A percentile compares a stretch with the other conserved stretches of the same genome.
These are phyloP conservation scores for Penicillium fuscoglaucum DNA, from an alignment of 2,329 filamentous ascomycete species.

Conservation along the genomic window DNA sequence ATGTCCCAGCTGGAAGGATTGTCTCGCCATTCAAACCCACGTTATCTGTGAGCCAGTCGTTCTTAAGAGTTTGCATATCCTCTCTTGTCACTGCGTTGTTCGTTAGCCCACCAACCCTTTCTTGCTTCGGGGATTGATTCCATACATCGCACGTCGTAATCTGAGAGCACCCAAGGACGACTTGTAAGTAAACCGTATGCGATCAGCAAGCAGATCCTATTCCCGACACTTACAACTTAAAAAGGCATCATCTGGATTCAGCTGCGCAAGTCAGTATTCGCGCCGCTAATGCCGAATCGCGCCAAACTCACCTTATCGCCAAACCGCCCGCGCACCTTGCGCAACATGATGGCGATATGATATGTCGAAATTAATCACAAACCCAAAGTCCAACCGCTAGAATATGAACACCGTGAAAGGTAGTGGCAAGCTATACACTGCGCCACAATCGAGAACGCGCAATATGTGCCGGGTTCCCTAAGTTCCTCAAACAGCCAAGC, in stretches of 20 bases:
- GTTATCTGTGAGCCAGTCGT: constrained; percentile 97
- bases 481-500: constrained; percentile 1
- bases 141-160: constrained; percentile 66
- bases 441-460: constrained; percentile 25
- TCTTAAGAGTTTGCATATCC: constrained; percentile 82
- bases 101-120: constrained; percentile 14
- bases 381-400: not conserved
- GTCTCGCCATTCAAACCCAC: constrained; percentile 50
- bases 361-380: not conserved
- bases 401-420: not conserved
- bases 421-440: constrained; percentile 21
- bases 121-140: not conserved
- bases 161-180: constrained; percentile 39
- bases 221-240: constrained; percentile 62
- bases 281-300: not conserved
- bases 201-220: not conserved
- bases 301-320: constrained; percentile 37
- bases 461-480: not conserved
- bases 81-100: constrained; percentile 70
- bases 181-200: constrained; percentile 13
- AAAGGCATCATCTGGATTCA: constrained; percentile 67
- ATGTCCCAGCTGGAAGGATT: constrained; percentile 6
- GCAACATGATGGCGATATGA: constrained; percentile 22
- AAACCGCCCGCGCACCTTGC: constrained; percentile 41
- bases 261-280: constrained; percentile 32